A percentile compares a stretch with the other conserved stretches of the same genome.
Conservation (phyloP, 2,329 filamentous ascomycete genomes). For the Arthroderma uncinatum region DNA sequence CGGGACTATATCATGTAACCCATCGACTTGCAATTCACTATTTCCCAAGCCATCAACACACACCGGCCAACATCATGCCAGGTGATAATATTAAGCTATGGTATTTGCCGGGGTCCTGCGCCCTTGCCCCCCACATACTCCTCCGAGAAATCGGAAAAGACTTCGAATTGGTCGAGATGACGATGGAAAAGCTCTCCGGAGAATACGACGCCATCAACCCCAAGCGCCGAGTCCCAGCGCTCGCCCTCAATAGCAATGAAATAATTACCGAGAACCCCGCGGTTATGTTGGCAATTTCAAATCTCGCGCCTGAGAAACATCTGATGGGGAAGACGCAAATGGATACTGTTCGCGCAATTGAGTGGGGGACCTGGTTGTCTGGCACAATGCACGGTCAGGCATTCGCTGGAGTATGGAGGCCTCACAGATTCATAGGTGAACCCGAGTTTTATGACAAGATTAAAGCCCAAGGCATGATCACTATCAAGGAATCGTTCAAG, state of each 20-base stretch:
- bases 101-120: conserved; percentile 23
- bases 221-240: conserved; percentile 24
- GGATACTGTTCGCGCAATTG: conserved; percentile 24
- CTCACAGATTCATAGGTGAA: conserved; percentile 21
- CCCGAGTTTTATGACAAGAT: conserved; percentile 14
- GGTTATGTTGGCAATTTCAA: conserved; percentile 24
- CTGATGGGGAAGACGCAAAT: conserved; percentile 23
- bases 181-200: conserved; percentile 10
- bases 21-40: not conserved
- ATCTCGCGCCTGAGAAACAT: conserved; percentile 21
- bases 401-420: conserved; percentile 21
- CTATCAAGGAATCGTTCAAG: conserved; percentile 19
- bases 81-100: conserved; percentile 14
- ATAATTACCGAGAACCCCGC: conserved; percentile 28
- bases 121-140: conserved; percentile 25
- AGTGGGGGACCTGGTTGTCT: conserved; percentile 30
- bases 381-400: conserved; percentile 23
- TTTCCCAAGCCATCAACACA: not conserved
- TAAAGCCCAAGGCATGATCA: conserved; percentile 16
- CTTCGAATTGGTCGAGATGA: conserved; percentile 16
- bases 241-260: conserved; percentile 20
- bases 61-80: conserved; percentile 10
- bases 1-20: not conserved
- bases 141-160: conserved; percentile 19
- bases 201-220: conserved; percentile 23